These are phyloP conservation scores for Amphibolis antarctica DNA, from an alignment of 106 monocot species.

Conservation along the genomic window DNA sequence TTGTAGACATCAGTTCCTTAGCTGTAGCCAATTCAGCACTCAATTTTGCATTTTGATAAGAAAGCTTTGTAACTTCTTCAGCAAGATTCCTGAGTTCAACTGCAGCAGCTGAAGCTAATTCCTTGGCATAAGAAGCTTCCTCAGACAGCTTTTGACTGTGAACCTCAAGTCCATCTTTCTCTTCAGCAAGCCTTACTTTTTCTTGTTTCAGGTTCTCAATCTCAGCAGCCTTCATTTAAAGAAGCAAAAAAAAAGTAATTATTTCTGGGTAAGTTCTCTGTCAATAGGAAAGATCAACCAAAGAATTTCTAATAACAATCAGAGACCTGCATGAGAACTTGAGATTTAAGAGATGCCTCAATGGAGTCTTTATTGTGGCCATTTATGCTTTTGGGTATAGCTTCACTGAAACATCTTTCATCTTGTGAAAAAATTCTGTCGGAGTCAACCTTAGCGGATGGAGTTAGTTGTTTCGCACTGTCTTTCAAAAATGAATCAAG, in stretches of 20 bases:
- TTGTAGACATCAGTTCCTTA: slow-evolving; percentile 26
- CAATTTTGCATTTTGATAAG: slow-evolving; percentile 78
- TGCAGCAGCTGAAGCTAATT: slow-evolving; percentile 92
- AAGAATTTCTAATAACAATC: not conserved
- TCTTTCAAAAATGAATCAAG: slow-evolving; percentile 28
- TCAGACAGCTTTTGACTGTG: slow-evolving; percentile 79
- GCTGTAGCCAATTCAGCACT: slow-evolving; percentile 37
- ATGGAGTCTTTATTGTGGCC: slow-evolving; percentile 16
- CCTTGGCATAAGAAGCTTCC: slow-evolving; percentile 95
- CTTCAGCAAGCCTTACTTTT: slow-evolving; percentile 58
- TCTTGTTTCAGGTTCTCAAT: slow-evolving; percentile 90
- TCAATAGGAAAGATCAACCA: not conserved
- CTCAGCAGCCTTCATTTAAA: slow-evolving; percentile 55
- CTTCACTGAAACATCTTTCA: slow-evolving; percentile 16
- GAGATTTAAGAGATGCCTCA: slow-evolving; percentile 43
- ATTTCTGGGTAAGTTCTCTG: not conserved
- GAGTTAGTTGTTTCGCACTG: slow-evolving; percentile 1
- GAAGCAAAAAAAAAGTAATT: slow-evolving; percentile 2
- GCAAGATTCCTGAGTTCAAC: slow-evolving; percentile 87
- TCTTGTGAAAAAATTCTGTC: slow-evolving; percentile 13
- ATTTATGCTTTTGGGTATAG: slow-evolving; percentile 10
- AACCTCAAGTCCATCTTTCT: slow-evolving; percentile 87
- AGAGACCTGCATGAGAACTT: slow-evolving; percentile 77
- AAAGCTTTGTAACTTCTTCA: slow-evolving; percentile 95
- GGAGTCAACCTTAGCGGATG: slow-evolving; percentile 11